Evolutionary conservation across 805 yeast species (phyloP), one percentile per base, ranked within the genome.

Genomic region (Candida bentonensis): DNA sequence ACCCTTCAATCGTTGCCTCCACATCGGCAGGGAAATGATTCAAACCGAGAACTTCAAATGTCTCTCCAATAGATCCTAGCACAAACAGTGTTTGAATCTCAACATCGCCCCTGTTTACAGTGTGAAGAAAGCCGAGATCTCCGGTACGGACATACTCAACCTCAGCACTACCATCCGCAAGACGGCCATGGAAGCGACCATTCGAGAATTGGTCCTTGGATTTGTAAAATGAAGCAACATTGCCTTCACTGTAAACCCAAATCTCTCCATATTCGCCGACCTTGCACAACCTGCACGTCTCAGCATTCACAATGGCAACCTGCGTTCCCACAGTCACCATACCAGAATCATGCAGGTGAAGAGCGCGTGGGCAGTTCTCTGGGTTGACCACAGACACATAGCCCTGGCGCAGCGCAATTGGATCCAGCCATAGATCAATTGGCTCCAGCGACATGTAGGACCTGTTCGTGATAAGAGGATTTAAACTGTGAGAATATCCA

Each of bases 261-360:
- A 92, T 86, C 63, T 92, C 99, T 26, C 99, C 99, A 60, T 76
- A 78, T 60, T 92, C 98, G 4, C 97, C 96, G 43, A 79, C 79
- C 46, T 73, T 76, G 57, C 98, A 89, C 11, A 87, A 66, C 44
- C 68, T 66, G 40, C 73, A 62, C 0, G 96, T 89, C 57, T 92
- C 96, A 1, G 98, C 98, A 51, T 92, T 92, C 2, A 92, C 96
- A 47, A 92, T 82, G 1, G 94, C 92, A 26, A 92, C 76, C 56
- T 88, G 95, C 0, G 97, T 85, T 57, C 94, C 84, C 5, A 87
- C 88, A 0, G 96, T 94, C 0, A 88, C 96, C 70, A 89, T 82
- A 11, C 99, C 99, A 0, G 95, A 84, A 56, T 92, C 98, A 56
- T 87, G 95, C 5, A 92, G 64, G 46, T 79, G 80, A 43, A 92